Evolutionary conservation across 441 rosid species (phyloP), one percentile per base, ranked within the genome.

Genomic region (Euphorbia corollata): DNA sequence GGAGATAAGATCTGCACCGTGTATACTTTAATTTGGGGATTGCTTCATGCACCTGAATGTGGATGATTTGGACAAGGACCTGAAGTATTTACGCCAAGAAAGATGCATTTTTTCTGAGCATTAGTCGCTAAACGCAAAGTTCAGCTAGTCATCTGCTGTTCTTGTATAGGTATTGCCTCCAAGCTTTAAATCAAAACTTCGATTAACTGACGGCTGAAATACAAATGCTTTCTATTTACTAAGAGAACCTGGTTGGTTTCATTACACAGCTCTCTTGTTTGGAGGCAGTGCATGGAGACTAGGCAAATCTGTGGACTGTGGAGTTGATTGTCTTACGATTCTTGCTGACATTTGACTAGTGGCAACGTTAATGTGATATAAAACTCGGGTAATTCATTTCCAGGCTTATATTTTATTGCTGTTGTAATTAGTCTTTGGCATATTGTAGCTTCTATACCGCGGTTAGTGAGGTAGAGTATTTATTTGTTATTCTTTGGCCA

Each of bases 371-470:
- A 13, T 0, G 16, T 24, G 36, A 56, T 56, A 16, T 56, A 13
- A 24, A 12, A 56, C n/a, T 56, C 16, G 9, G 36, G 24, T 45
- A 56, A 12, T 36, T 54, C 54, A 56, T 65, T 67, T 47, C n/a
- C 27, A n/a, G 59, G 50, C 34, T 56, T 59, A 41, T 58, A 48
- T 63, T 63, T 38, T 43, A n/a, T 51, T 43, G 27, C 59, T 68
- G 50, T n/a, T 78, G 81, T 75, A 75, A 75, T 66, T 75, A 66
- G 68, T 50, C 51, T 45, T 50, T 36, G 20, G 54, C 61, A 24
- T 51, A 30, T 23, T 38, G 43, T 23, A 20, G 50, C 18, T 55
- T 59, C 13, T 20, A 70, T 63, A 67, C 12, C 6, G 50, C 71
- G 68, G 64, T 38, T 57, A 68, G 79, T 62, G 59, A 59, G 59